Conservation (phyloP, 345 rosid species). For the Citrus reticulata region DNA sequence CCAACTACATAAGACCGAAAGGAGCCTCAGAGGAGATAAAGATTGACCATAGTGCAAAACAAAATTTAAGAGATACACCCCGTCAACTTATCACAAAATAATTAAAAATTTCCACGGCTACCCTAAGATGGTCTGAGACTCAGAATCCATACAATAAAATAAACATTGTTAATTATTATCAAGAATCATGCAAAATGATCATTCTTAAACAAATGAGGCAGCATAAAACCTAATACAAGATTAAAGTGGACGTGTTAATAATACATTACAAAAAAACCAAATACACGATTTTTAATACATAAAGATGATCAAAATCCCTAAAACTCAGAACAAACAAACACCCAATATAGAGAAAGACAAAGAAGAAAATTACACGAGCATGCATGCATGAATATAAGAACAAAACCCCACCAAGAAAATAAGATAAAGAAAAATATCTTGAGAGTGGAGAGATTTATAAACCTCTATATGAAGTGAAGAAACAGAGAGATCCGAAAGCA, state of each 20-base stretch:
- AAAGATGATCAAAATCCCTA: neutral
- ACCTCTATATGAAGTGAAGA: neutral
- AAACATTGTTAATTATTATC: neutral
- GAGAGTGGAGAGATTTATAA: neutral
- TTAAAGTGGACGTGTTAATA: neutral
- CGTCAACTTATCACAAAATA: neutral
- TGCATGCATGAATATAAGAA: neutral
- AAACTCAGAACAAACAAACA: neutral
- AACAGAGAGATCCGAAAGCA: neutral
- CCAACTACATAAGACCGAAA: neutral
- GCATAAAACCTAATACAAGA: neutral
- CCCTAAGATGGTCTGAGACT: neutral
- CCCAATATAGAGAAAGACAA: neutral
- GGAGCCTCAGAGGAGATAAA: neutral
- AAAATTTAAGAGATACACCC: neutral
- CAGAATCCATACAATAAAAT: neutral
- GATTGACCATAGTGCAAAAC: neutral
- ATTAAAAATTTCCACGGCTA: neutral
- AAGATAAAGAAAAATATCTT: neutral
- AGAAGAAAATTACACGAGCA: neutral
- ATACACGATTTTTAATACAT: neutral
- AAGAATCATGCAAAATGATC: neutral
- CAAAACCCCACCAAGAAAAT: neutral
- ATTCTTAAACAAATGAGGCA: neutral
- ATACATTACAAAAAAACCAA: neutral